Conservation (phyloP, 148 eudicot species). For the Spergularia bocconei region DNA sequence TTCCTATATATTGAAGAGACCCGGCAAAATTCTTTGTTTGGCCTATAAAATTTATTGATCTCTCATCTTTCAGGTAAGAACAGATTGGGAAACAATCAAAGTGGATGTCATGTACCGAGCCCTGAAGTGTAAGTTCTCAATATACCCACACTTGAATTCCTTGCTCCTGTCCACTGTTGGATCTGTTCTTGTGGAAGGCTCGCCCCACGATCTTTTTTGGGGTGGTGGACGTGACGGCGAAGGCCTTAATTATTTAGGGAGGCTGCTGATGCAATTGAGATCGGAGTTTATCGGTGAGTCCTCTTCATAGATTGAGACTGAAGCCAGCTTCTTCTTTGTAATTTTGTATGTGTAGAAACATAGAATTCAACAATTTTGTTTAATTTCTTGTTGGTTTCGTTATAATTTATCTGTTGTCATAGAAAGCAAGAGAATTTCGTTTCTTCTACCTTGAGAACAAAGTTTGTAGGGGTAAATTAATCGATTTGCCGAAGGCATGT, state of each 20-base stretch:
- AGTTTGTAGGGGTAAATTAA: no score
- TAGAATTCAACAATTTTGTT: background rate
- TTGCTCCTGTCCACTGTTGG: slow-evolving; percentile 77
- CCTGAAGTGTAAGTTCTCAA: slow-evolving; percentile 78
- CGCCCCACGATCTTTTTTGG: slow-evolving; percentile 97
- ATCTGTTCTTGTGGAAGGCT: slow-evolving; percentile 82
- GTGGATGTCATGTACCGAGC: slow-evolving; percentile 78
- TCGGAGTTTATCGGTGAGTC: slow-evolving; percentile 71
- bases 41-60: background rate
- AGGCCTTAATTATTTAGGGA: slow-evolving; percentile 91
- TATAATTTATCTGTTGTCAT: no score
- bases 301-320: slow-evolving; percentile 26
- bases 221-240: slow-evolving; percentile 99
- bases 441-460: no score
- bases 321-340: background rate
- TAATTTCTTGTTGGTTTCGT: background rate
- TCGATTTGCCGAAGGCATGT: no score
- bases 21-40: background rate
- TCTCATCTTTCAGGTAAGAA: slow-evolving; percentile 52
- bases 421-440: no score
- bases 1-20: background rate
- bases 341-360: no score
- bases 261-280: slow-evolving; percentile 89
- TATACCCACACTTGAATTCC: slow-evolving; percentile 71
- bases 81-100: slow-evolving; percentile 82